phyloP scores from a whole-genome alignment of 805 yeast species.

The Lipomyces yamanashiensis region DNA sequence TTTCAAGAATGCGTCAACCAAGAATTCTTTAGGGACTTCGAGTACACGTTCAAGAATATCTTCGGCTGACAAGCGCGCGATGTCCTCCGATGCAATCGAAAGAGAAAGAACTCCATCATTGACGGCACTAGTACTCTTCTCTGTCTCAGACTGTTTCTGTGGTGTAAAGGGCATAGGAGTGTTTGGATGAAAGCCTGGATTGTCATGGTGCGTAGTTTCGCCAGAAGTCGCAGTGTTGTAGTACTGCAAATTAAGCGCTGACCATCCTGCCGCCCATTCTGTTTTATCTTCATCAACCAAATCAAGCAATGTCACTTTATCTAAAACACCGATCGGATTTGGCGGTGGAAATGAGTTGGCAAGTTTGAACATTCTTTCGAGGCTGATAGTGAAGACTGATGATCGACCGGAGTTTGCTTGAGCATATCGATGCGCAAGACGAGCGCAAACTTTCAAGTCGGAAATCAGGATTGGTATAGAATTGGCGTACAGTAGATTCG shows the following conservation, averaged over 20 bases:
- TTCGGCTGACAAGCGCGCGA: slow-evolving; percentile 51
- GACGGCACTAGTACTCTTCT: background rate
- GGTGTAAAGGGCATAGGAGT: slow-evolving; percentile 22
- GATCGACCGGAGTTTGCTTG: slow-evolving; percentile 52
- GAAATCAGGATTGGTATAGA: slow-evolving; percentile 62
- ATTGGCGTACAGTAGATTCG: slow-evolving; percentile 61
- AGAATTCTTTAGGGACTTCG: slow-evolving; percentile 58
- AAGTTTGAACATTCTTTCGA: slow-evolving; percentile 56
- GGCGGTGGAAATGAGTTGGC: slow-evolving; percentile 57
- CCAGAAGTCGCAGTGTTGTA: slow-evolving; percentile 23
- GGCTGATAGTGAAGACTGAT: slow-evolving; percentile 51
- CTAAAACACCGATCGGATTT: slow-evolving; percentile 39
- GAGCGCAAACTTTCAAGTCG: slow-evolving; percentile 63
- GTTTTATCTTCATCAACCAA: slow-evolving; percentile 37
- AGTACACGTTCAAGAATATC: slow-evolving; percentile 37
- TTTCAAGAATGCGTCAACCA: slow-evolving; percentile 65
- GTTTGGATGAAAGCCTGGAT: slow-evolving; percentile 10
- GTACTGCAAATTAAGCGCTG: slow-evolving; percentile 41
- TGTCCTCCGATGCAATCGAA: slow-evolving; percentile 58
- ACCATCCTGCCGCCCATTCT: slow-evolving; percentile 38
- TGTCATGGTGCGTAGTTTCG: slow-evolving; percentile 12
- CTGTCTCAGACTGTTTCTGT: slow-evolving; percentile 9
- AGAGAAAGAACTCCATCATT: slow-evolving; percentile 57
- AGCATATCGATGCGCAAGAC: slow-evolving; percentile 65
- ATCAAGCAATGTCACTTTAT: slow-evolving; percentile 38